Evolutionary conservation across 2,329 filamentous ascomycete species (phyloP).

Genomic region (Bisporella sp.): DNA sequence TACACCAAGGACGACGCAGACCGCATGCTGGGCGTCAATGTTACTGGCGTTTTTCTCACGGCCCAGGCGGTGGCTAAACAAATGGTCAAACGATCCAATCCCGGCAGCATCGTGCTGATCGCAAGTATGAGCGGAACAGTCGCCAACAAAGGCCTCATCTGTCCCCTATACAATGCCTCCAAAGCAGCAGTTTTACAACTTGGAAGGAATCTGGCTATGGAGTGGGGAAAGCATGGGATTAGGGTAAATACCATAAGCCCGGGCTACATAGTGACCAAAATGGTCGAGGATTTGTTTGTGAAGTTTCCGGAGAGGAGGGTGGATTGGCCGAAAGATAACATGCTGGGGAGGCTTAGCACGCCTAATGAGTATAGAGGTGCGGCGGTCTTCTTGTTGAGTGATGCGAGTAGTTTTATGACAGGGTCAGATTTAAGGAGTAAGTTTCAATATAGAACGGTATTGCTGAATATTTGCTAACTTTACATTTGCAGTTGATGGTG

Average conservation of each 20-base stretch:
- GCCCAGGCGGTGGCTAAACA: constrained; percentile 82
- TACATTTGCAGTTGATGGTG: constrained; percentile 16
- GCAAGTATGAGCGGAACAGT: constrained; percentile 65
- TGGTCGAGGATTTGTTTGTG: constrained; percentile 76
- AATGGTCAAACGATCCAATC: constrained; percentile 51
- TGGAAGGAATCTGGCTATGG: constrained; percentile 60
- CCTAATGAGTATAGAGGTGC: constrained; percentile 67
- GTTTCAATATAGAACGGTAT: neutral
- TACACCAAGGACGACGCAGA: constrained; percentile 70
- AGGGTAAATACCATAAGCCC: constrained; percentile 77
- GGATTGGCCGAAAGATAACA: constrained; percentile 78
- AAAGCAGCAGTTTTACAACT: constrained; percentile 71
- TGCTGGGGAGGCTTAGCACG: constrained; percentile 64
- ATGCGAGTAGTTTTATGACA: constrained; percentile 65
- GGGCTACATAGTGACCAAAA: constrained; percentile 73
- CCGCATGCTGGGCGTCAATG: constrained; percentile 76
- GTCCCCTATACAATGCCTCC: constrained; percentile 58
- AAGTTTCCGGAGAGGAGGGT: constrained; percentile 60
- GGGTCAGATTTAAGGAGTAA: constrained; percentile 28
- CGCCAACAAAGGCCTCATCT: constrained; percentile 53
- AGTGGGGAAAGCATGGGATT: constrained; percentile 63
- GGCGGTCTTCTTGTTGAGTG: constrained; percentile 59
- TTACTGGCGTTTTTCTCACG: constrained; percentile 81
- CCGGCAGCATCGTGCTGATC: constrained; percentile 59
- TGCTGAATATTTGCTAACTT: neutral